These are phyloP conservation scores for Isochrysis galbana DNA, from an alignment of 78 protist species.

Conservation along the genomic window DNA sequence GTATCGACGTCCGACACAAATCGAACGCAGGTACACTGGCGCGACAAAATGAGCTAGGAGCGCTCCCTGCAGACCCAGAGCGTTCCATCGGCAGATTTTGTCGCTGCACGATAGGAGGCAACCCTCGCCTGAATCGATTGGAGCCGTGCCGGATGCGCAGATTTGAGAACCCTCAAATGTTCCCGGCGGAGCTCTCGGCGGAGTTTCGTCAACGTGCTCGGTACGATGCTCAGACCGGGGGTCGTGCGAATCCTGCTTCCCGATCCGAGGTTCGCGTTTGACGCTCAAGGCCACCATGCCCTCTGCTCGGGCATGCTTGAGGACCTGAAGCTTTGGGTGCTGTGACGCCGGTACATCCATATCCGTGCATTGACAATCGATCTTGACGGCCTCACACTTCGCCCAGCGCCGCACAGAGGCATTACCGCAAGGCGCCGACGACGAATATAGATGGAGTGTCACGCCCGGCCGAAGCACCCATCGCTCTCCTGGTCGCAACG, in stretches of 20 bases:
- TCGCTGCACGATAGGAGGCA: conserved; percentile 7
- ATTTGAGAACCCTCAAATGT: not conserved
- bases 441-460: conserved; percentile 4
- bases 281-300: not conserved
- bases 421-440: conserved; percentile 33
- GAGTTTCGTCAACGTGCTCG: not conserved
- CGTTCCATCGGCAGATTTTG: conserved; percentile 23
- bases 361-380: not conserved
- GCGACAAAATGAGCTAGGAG: not conserved
- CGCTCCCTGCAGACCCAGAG: conserved; percentile 30
- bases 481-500: not conserved
- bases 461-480: not conserved
- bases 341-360: not conserved
- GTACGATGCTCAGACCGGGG: not conserved
- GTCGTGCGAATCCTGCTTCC: not conserved
- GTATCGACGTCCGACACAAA: not conserved
- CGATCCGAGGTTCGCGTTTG: not conserved
- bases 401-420: conserved; percentile 27
- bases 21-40: not conserved
- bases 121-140: not conserved
- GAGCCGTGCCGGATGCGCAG: not conserved
- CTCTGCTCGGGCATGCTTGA: not conserved
- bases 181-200: not conserved
- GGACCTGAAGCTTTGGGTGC: not conserved
- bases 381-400: not conserved